These are phyloP conservation scores for Teunomyces cretensis DNA, from an alignment of 805 yeast species.

Conservation along the genomic window DNA sequence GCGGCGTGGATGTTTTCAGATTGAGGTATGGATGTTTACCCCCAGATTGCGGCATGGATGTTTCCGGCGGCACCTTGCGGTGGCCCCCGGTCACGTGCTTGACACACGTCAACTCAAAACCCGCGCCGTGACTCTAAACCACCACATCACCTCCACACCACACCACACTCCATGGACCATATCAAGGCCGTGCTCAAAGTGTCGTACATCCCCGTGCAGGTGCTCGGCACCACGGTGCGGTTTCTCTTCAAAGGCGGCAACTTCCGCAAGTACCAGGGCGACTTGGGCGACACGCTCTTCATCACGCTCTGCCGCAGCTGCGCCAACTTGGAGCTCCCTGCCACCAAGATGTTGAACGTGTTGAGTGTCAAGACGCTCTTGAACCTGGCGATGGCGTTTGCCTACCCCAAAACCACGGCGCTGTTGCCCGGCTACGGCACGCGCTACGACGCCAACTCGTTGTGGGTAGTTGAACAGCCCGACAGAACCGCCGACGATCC, in stretches of 20 bases:
- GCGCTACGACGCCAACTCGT: slow-evolving; percentile 26
- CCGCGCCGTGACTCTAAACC: too few relatives aligned
- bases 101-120: too few relatives aligned
- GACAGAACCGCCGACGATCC: slow-evolving; percentile 25
- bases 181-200: not conserved
- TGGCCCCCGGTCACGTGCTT: too few relatives aligned
- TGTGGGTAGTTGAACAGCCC: slow-evolving; percentile 35
- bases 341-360: not conserved
- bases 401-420: slow-evolving; percentile 1
- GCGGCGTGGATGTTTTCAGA: too few relatives aligned
- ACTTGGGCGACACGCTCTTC: slow-evolving; percentile 12
- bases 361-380: slow-evolving; percentile 12
- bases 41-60: too few relatives aligned
- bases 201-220: slow-evolving; percentile 14
- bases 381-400: slow-evolving; percentile 9
- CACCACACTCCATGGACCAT: not conserved
- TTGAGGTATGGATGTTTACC: too few relatives aligned
- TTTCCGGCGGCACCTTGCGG: too few relatives aligned
- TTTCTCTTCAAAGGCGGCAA: slow-evolving; percentile 15
- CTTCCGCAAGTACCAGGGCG: slow-evolving; percentile 13
- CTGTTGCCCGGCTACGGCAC: slow-evolving; percentile 33
- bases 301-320: slow-evolving; percentile 10
- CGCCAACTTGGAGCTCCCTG: slow-evolving; percentile 12
- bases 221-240: slow-evolving; percentile 12
- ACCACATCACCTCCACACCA: too few relatives aligned